phyloP scores from a whole-genome alignment of 148 eudicot genomes.

The Cornus suecica region DNA sequence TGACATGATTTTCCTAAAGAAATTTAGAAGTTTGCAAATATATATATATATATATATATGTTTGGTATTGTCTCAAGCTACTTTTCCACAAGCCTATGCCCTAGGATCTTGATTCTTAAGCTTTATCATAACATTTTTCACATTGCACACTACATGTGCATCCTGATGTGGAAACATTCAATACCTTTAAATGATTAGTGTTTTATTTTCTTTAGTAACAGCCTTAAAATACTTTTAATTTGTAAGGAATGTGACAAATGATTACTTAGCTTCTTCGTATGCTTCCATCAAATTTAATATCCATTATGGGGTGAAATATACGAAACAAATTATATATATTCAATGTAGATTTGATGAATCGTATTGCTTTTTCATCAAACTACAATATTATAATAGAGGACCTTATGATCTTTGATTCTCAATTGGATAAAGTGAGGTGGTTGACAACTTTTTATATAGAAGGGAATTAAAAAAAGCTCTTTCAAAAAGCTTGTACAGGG shows the following conservation, averaged over 20 bases:
- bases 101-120: not conserved
- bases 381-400: no score
- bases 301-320: not conserved
- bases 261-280: slow-evolving; percentile 2
- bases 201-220: slow-evolving; percentile 6
- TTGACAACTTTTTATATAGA: slow-evolving; percentile 2
- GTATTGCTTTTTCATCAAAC: not conserved
- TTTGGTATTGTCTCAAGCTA: no score
- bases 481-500: not conserved
- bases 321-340: not conserved
- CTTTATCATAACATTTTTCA: not conserved
- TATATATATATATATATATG: no score
- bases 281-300: not conserved
- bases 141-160: not conserved
- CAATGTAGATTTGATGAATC: not conserved
- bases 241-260: slow-evolving; percentile 5
- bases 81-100: no score
- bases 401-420: no score
- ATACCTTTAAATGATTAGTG: not conserved
- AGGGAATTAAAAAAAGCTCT: slow-evolving; percentile 2
- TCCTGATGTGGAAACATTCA: not conserved
- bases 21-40: no score
- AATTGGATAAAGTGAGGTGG: not conserved
- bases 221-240: not conserved
- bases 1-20: no score